Conservation (phyloP, 352 stramenopile species). For the Phytophthora syringae region DNA sequence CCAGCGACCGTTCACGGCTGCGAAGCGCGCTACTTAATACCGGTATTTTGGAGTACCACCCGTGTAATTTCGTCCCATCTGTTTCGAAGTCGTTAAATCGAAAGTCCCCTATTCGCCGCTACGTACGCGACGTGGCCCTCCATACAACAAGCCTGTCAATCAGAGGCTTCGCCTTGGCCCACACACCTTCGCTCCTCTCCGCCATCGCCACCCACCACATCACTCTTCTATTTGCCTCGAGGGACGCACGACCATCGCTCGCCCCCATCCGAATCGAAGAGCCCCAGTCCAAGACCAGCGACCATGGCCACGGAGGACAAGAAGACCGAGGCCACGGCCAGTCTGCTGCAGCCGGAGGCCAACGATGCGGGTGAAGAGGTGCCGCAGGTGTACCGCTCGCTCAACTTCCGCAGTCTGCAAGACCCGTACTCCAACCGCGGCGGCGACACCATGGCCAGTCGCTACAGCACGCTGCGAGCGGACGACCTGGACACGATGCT, state of each 20-base stretch:
- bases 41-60: background rate
- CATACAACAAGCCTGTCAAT: constrained; percentile 5
- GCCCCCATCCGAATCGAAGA: constrained; percentile 30
- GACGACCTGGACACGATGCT: constrained; percentile 69
- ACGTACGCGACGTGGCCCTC: constrained; percentile 10
- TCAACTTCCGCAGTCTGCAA: constrained; percentile 71
- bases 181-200: background rate
- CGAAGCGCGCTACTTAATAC: background rate
- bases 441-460: constrained; percentile 1
- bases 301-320: constrained; percentile 3
- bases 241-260: constrained; percentile 10
- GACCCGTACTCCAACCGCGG: constrained; percentile 55
- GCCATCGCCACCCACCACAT: constrained; percentile 1
- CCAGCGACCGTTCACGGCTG: constrained; percentile 1
- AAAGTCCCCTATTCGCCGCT: background rate
- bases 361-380: constrained; percentile 33
- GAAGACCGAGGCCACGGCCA: constrained; percentile 4
- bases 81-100: constrained; percentile 1
- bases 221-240: constrained; percentile 44
- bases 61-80: background rate
- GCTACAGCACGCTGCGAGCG: constrained; percentile 45
- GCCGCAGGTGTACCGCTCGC: constrained; percentile 64
- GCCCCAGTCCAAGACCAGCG: constrained; percentile 5
- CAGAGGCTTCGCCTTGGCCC: background rate
- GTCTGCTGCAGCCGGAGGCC: constrained; percentile 35